Evolutionary conservation across 768 basidiomycete species (phyloP), one percentile per base, ranked within the genome.

Genomic region (Pholiota microspora): DNA sequence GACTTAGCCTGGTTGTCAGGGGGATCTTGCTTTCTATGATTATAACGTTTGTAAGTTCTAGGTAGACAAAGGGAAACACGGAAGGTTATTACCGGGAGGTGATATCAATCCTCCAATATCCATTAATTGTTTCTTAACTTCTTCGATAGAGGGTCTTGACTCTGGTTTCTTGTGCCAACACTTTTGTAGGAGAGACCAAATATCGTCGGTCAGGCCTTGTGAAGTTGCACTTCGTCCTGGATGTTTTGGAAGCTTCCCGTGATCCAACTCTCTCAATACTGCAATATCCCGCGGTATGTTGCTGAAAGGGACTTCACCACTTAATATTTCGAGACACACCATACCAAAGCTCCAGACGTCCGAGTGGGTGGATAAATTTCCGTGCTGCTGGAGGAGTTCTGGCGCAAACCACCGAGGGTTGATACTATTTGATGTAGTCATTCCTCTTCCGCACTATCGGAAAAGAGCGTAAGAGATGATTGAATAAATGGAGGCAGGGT

Each of bases 311-410:
- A 64, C 64, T 18, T 74, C 62, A 2, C 75, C 76, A 16, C 75
- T 76, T 49, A 79, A 67, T 18, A 81, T 47, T 61, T 81, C 80
- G 36, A 78, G 64, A 53, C 73, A 75, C 4, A 77, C 62, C 73
- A 80, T 79, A 9, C 69, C 78, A 57, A 78, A 77, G 27, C 75
- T 75, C 80, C 80, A 80, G 7, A 79, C 69, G 59, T 80, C 78
- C 4, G 75, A 76, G 40, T 70, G 59, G 12, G 68, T 74, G 21
- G 73, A 73, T 25, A 67, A 42, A 10, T 59, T 53, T 23, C 66
- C 69, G 46, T 57, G 64, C 29, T 69, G 62, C 4, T 62, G 59
- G 9, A 77, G 48, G 3, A 77, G 61, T 54, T 79, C 77, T 7
- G 76, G 76, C 2, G 76, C 75, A 45, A 61, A 62, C 76, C 77